A percentile compares a stretch with the other conserved stretches of the same genome.
Conservation (phyloP, 257 asterid genomes). For the Solanum pinnatisectum region DNA sequence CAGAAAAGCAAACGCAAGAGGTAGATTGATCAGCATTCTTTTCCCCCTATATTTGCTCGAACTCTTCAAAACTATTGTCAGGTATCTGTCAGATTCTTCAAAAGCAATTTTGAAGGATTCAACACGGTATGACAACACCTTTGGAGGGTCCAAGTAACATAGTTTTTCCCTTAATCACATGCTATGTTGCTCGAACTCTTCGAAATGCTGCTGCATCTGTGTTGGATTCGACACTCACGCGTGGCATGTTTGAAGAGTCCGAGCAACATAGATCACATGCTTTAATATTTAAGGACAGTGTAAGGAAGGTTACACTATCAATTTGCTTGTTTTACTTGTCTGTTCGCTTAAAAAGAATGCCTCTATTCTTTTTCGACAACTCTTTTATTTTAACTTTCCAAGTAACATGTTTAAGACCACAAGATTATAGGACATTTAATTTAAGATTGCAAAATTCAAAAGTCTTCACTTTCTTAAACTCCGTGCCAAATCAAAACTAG, state of each 20-base stretch:
- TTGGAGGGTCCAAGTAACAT: neutral
- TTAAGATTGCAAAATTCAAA: neutral
- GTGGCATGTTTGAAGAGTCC: neutral
- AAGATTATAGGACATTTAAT: neutral
- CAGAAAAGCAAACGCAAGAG: conserved; percentile 89
- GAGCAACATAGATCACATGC: neutral
- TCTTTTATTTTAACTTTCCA: neutral
- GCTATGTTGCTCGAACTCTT: neutral
- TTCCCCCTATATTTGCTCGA: neutral
- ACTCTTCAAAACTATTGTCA: neutral
- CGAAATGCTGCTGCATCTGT: neutral
- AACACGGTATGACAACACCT: neutral
- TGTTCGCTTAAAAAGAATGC: neutral
- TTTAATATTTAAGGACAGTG: neutral
- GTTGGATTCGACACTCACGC: neutral
- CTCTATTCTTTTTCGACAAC: neutral
- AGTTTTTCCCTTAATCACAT: neutral
- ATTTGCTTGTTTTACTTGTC: neutral
- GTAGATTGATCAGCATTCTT: conserved; percentile 15
- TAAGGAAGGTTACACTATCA: neutral
- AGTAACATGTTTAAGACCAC: neutral
- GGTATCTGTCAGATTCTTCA: neutral
- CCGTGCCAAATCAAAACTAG: neutral
- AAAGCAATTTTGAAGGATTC: neutral
- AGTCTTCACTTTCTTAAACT: neutral